These are phyloP conservation scores for Tulasnella sp. DNA, from an alignment of 768 basidiomycete genomes.

Conservation along the genomic window DNA sequence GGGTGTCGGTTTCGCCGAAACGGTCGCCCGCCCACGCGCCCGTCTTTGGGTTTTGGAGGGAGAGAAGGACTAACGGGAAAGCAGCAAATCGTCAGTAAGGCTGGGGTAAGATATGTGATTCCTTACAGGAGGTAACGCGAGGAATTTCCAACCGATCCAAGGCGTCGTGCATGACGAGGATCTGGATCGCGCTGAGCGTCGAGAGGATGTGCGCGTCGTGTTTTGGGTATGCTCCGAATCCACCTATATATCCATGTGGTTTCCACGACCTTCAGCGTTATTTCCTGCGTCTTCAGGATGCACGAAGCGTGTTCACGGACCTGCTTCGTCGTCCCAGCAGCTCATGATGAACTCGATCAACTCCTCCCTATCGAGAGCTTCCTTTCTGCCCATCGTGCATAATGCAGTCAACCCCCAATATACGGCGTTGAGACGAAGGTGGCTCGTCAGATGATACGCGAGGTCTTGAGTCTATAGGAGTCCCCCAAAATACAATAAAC, in stretches of 20 bases:
- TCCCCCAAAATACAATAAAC: not conserved
- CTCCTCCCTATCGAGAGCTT: slow-evolving; percentile 76
- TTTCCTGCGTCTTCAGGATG: too few relatives aligned
- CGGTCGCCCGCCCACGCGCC: slow-evolving; percentile 87
- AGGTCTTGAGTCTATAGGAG: slow-evolving; percentile 64
- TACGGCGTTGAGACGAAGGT: slow-evolving; percentile 90
- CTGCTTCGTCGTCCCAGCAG: slow-evolving; percentile 92
- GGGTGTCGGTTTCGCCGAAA: slow-evolving; percentile 88
- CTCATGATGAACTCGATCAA: slow-evolving; percentile 87
- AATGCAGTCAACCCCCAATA: slow-evolving; percentile 96
- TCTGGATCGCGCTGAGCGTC: slow-evolving; percentile 89
- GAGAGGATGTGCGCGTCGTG: slow-evolving; percentile 88
- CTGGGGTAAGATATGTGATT: not conserved
- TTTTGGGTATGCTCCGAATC: slow-evolving; percentile 84
- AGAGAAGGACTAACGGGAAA: slow-evolving; percentile 67
- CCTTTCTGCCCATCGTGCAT: slow-evolving; percentile 66
- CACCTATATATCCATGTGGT: slow-evolving; percentile 63
- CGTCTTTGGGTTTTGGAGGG: slow-evolving; percentile 69
- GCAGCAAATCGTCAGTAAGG: not conserved
- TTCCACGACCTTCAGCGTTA: not conserved
- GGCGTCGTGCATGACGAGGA: slow-evolving; percentile 80
- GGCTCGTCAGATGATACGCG: slow-evolving; percentile 83
- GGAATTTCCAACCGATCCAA: slow-evolving; percentile 60
- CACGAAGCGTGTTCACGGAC: slow-evolving; percentile 39
- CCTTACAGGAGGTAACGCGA: slow-evolving; percentile 23